phyloP scores from a whole-genome alignment of 176 grass and related monocot genomes.

The Alloteropsis semialata region DNA sequence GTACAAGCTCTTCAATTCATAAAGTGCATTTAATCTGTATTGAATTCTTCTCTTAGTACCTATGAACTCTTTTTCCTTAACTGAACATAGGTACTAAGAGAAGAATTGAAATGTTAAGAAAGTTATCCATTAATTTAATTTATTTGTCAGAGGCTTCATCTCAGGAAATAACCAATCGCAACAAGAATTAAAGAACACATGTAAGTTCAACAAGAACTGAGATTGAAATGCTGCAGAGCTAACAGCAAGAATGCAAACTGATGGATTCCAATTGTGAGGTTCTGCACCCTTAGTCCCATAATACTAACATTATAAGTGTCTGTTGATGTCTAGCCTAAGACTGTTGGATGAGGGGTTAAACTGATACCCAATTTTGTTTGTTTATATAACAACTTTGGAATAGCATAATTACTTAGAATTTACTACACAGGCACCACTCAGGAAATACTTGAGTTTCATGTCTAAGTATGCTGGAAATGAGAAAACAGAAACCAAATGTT shows the following conservation, averaged over 20 bases:
- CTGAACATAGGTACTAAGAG: not conserved
- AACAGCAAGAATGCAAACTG: not conserved
- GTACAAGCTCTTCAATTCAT: not conserved
- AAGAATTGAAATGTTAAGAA: not conserved
- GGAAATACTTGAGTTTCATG: not conserved
- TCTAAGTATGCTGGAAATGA: constrained; percentile 12
- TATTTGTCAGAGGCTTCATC: constrained; percentile 1
- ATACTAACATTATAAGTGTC: not conserved
- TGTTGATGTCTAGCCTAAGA: not conserved
- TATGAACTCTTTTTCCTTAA: not conserved
- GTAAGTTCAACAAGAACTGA: constrained; percentile 15
- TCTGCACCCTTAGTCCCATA: not conserved
- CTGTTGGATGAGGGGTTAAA: not conserved
- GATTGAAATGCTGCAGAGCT: not conserved
- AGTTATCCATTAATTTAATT: constrained; percentile 8
- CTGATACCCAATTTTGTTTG: not conserved
- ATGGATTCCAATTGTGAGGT: not conserved
- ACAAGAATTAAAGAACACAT: not conserved
- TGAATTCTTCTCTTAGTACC: not conserved
- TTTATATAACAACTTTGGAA: not conserved
- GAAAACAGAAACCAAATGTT: not conserved
- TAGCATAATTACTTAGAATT: not conserved
- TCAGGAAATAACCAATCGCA: not conserved
- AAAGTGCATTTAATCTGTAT: not conserved
- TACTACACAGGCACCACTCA: not conserved